Evolutionary conservation across 2,329 filamentous ascomycete genomes (phyloP).

Genomic region (Aureobasidium sp.): DNA sequence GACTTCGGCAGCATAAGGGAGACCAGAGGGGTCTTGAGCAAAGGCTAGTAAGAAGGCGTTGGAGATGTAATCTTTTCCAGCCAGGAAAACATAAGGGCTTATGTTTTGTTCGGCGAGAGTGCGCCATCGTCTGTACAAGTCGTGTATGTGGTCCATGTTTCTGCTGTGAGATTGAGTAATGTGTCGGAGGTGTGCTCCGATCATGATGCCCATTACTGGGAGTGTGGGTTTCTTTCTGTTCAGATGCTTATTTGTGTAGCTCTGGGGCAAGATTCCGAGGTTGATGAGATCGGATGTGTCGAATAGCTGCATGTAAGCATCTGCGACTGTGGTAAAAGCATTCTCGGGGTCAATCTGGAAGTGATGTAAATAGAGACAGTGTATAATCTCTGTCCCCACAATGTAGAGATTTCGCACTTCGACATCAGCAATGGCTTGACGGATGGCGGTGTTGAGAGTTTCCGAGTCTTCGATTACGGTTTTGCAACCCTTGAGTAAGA

Average conservation of each 20-base stretch:
- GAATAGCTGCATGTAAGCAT: conserved; percentile 32
- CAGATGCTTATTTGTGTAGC: neutral
- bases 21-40: conserved; percentile 33
- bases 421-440: conserved; percentile 40
- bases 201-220: conserved; percentile 35
- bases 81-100: conserved; percentile 34
- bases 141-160: neutral
- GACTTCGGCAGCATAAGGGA: conserved; percentile 37
- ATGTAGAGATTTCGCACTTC: conserved; percentile 40
- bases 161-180: conserved; percentile 16
- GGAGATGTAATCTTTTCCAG: conserved; percentile 40
- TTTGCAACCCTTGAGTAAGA: conserved; percentile 65
- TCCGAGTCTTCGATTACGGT: conserved; percentile 40
- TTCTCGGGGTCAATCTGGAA: conserved; percentile 18
- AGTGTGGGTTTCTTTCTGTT: conserved; percentile 28
- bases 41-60: conserved; percentile 42
- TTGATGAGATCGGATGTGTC: conserved; percentile 22
- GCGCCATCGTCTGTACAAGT: conserved; percentile 44
- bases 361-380: conserved; percentile 30
- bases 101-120: conserved; percentile 34
- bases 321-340: conserved; percentile 21
- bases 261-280: conserved; percentile 20
- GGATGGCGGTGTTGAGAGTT: conserved; percentile 47
- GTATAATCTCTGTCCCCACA: conserved; percentile 39
- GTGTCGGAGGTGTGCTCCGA: conserved; percentile 38